Percentiles rank a stretch among this genome's conserved stretches.
Conservation (phyloP, 257 asterid species). For the Solanum pennellii region DNA sequence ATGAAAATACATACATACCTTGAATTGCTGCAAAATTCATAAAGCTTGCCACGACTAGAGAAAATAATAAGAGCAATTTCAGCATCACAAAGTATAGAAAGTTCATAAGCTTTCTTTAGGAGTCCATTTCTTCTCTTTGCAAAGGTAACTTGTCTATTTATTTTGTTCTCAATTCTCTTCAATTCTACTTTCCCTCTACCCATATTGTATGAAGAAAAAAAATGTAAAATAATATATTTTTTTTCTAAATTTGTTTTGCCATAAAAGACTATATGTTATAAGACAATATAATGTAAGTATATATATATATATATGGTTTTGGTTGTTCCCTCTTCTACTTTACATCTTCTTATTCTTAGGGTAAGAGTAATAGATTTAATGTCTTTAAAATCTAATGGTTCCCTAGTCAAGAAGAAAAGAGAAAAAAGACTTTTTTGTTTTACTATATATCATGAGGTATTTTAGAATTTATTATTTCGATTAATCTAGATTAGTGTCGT, state of each 20-base stretch:
- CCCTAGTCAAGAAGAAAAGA: not conserved
- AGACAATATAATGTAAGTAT: not conserved
- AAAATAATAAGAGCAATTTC: constrained; percentile 64
- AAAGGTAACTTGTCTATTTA: constrained; percentile 63
- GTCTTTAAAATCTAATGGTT: not conserved
- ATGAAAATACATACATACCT: constrained; percentile 14
- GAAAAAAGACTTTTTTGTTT: not conserved
- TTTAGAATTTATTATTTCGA: not conserved
- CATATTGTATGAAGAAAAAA: constrained; percentile 13
- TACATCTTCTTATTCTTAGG: not conserved
- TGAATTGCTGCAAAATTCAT: constrained; percentile 53
- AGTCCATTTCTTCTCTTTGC: constrained; percentile 65
- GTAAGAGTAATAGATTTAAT: not conserved
- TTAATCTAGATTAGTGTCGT: not conserved
- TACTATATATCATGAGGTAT: too few relatives aligned
- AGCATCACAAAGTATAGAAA: constrained; percentile 59
- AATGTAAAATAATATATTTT: not conserved
- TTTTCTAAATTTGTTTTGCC: constrained; percentile 8
- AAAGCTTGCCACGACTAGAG: constrained; percentile 59
- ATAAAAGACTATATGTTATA: constrained; percentile 4
- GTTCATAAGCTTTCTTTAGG: constrained; percentile 56
- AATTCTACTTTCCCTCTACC: constrained; percentile 67
- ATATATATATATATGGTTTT: not conserved
- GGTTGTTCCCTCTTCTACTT: not conserved
- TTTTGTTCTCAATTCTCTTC: constrained; percentile 66